A percentile compares a stretch with the other conserved stretches of the same genome.
phyloP scores from a whole-genome alignment of 2,329 filamentous ascomycete species.

The Ceratocystiopsis brevicomis region DNA sequence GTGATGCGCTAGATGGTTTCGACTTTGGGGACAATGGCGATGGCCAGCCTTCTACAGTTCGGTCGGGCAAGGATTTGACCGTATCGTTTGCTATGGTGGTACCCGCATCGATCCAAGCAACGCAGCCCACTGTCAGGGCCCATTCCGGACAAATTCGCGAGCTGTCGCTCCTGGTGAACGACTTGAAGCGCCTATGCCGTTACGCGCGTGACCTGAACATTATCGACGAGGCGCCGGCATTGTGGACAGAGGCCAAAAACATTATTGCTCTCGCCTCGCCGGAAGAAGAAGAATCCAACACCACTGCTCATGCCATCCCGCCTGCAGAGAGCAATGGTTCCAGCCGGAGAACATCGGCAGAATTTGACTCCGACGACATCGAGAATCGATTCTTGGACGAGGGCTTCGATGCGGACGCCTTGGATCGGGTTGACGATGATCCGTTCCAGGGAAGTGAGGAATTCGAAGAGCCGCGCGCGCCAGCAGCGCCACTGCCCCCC shows the following conservation, averaged over 20 bases:
- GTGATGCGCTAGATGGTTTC: neutral
- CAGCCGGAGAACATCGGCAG: conserved; percentile 13
- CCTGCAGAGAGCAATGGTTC: too few relatives aligned
- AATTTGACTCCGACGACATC: conserved; percentile 21
- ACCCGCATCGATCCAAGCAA: conserved; percentile 60
- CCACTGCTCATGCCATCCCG: too few relatives aligned
- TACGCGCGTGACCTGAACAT: conserved; percentile 51
- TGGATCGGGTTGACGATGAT: conserved; percentile 25
- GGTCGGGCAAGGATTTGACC: conserved; percentile 17
- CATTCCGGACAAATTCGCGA: conserved; percentile 73
- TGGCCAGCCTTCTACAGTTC: conserved; percentile 2
- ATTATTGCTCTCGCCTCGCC: conserved; percentile 71
- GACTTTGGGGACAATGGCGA: conserved; percentile 1
- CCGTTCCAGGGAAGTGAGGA: conserved; percentile 22
- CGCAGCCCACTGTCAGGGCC: conserved; percentile 62
- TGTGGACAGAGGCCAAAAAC: conserved; percentile 70
- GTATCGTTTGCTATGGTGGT: conserved; percentile 42
- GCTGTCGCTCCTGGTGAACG: conserved; percentile 63
- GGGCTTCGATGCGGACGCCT: conserved; percentile 26
- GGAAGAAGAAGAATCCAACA: conserved; percentile 25
- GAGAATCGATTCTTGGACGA: conserved; percentile 28
- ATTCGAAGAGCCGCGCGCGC: neutral
- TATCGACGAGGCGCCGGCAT: conserved; percentile 36
- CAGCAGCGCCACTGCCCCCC: neutral
- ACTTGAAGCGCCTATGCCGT: conserved; percentile 58